Evolutionary conservation across 345 rosid species (phyloP).

Genomic region (Linum trigynum): DNA sequence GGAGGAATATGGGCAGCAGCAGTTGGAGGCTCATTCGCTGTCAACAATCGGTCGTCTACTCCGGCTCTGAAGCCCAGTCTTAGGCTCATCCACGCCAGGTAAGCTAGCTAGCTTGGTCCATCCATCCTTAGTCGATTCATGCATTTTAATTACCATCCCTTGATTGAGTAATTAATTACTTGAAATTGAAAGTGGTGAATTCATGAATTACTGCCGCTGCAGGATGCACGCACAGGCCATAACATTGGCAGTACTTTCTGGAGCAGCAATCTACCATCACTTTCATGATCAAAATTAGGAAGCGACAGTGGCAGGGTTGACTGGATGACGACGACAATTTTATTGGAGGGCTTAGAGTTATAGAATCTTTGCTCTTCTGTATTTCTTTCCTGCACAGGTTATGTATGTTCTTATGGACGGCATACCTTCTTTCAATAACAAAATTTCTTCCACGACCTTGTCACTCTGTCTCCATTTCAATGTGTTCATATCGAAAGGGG

Average conservation of each 20-base stretch:
- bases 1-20: constrained; percentile 64
- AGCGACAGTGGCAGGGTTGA: no score
- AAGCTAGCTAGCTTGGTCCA: background rate
- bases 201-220: background rate
- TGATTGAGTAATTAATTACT: background rate
- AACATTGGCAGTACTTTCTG: constrained; percentile 57
- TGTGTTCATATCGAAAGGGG: no score
- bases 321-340: no score
- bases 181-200: background rate
- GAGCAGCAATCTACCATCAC: constrained; percentile 59
- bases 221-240: constrained; percentile 78
- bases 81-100: constrained; percentile 70
- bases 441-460: no score
- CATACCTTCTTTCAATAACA: no score
- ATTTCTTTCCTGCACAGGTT: no score
- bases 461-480: no score
- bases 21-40: constrained; percentile 49
- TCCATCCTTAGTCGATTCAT: background rate
- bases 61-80: constrained; percentile 59
- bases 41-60: constrained; percentile 30
- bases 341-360: no score
- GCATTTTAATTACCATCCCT: background rate
- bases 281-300: constrained; percentile 1
- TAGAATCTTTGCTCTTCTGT: no score
- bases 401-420: no score